phyloP scores from a whole-genome alignment of 345 rosid species.

The Eucalyptus urophylla region DNA sequence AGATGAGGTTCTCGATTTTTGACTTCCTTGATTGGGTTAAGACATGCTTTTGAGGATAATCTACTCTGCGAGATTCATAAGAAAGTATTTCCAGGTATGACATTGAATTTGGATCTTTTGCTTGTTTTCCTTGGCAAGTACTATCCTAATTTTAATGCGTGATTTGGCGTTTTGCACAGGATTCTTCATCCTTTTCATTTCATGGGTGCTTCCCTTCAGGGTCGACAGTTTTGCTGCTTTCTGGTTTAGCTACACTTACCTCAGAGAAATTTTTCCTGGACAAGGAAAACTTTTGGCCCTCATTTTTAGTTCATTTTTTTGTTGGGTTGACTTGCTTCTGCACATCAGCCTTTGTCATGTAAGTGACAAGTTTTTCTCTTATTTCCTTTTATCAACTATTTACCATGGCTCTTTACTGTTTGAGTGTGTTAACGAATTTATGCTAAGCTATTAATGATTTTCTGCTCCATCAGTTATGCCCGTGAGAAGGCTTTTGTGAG shows the following conservation, averaged over 20 bases:
- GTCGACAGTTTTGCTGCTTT: conserved; percentile 45
- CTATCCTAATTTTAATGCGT: neutral
- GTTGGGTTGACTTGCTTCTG: conserved; percentile 22
- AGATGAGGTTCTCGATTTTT: neutral
- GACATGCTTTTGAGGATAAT: conserved; percentile 84
- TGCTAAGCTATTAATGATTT: neutral
- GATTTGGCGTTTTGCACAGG: conserved; percentile 17
- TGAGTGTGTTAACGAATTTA: neutral
- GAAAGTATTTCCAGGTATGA: conserved; percentile 66
- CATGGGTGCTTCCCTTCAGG: conserved; percentile 68
- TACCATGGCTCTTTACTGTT: neutral
- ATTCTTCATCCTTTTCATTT: conserved; percentile 55
- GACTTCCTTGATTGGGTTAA: conserved; percentile 38
- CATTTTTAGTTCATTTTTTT: conserved; percentile 1
- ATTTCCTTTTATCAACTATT: neutral
- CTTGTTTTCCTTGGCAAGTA: neutral
- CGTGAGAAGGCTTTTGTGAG: neutral
- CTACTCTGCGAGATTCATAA: conserved; percentile 67
- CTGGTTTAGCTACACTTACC: conserved; percentile 40
- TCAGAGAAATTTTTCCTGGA: conserved; percentile 50
- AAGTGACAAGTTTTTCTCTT: conserved; percentile 6
- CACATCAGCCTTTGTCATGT: conserved; percentile 50
- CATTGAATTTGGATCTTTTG: neutral
- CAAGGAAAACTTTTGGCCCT: conserved; percentile 50
- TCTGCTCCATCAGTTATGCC: neutral